Base-by-base conservation (phyloP, 495 filamentous ascomycete genomes). In the Recurvomyces mirabilis region DNA sequence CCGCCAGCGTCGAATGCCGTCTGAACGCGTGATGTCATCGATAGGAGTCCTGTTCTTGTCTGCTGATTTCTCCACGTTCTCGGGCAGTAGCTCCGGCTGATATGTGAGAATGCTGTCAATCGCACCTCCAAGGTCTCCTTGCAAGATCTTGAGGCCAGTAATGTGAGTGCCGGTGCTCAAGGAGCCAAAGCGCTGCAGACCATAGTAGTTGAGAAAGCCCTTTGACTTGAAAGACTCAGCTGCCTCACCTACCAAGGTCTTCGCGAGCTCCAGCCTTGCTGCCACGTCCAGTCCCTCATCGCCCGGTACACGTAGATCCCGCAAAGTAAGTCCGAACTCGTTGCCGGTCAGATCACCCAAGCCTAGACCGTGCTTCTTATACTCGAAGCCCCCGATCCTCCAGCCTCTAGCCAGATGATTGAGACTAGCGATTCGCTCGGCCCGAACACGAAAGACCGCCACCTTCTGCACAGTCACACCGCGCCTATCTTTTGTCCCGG, bases 151-250 rank as follows among this genome's bases (percentile, higher is more conserved):
- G 56, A 83, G 69, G 25, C 91, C 91, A 11, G 94, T 61, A 1
- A 73, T 71, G 51, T 94, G 82, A 1, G 91, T 96, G 4, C 84
- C 77, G 4, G 79, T 81, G 3, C 72, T 62, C 60, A 87, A 88
- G 3, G 84, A 82, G 19, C 91, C 91, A 53, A 98, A 98, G 11
- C 91, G 78, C 64, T 98, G 91, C 2, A 95, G 74, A 12, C 91
- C 91, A 47, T 82, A 98, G 66, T 96, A 96, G 61, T 98, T 96
- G 60, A 96, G 77, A 64, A 93, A 98, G 0, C 91, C 91, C 12
- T 75, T 65, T 33, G 73, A 60, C 39, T 63, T 61, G 7, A 87
- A 67, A 21, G 68, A 66, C 35, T 64, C 56, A 32, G 82, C 61
- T 5, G 77, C 66, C 1, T 67, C 56, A 11, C 62, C 64, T 4